These are phyloP conservation scores for Elongisporangium anandrum DNA, from an alignment of 352 stramenopile species.

Conservation along the genomic window DNA sequence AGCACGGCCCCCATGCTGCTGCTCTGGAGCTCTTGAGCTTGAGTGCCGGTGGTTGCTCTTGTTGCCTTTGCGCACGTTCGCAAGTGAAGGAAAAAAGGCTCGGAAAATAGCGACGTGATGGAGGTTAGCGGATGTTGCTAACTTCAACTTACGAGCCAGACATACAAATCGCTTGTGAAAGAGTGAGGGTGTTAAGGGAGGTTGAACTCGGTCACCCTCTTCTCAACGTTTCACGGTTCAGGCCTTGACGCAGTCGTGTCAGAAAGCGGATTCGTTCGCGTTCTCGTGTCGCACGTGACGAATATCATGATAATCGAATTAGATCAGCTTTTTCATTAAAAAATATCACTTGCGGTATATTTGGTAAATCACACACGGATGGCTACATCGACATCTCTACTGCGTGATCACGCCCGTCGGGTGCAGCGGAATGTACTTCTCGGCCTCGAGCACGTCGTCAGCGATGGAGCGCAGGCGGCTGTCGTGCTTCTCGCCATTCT, in stretches of 20 bases:
- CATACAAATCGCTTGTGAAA: not conserved
- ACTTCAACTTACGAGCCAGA: not conserved
- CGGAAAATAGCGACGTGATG: not conserved
- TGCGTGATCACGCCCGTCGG: slow-evolving; percentile 61
- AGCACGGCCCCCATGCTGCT: slow-evolving; percentile 13
- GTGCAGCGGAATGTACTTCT: slow-evolving; percentile 79
- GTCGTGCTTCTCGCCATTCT: slow-evolving; percentile 57
- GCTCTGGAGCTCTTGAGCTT: not conserved
- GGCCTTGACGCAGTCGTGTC: not conserved
- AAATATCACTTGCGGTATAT: not conserved
- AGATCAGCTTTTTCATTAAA: not conserved
- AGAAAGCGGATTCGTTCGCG: not conserved
- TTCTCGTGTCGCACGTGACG: not conserved
- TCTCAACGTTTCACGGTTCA: not conserved
- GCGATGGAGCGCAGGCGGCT: slow-evolving; percentile 71
- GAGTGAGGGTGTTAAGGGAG: not conserved
- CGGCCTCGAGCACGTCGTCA: slow-evolving; percentile 64
- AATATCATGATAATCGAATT: not conserved
- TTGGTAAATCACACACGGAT: not conserved
- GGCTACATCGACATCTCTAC: slow-evolving; percentile 1
- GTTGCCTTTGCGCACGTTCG: not conserved
- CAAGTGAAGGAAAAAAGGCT: not conserved
- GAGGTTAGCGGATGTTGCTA: not conserved
- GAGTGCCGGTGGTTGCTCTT: not conserved
- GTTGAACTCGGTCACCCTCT: not conserved